Evolutionary conservation across 768 basidiomycete species (phyloP).

Genomic region (Phaeotremella skinneri): DNA sequence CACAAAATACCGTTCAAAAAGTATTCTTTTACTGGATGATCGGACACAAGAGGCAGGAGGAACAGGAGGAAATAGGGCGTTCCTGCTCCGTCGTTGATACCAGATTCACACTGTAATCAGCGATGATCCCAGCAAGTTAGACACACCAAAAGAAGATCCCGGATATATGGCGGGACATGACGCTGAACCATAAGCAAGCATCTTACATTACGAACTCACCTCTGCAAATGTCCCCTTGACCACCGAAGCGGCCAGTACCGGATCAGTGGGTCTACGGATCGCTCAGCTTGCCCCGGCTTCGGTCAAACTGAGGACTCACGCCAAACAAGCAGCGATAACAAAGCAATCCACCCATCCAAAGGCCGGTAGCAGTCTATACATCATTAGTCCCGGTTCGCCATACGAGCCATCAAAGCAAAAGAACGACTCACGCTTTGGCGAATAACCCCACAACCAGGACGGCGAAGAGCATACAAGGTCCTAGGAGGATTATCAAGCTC

Average conservation of each 20-base stretch:
- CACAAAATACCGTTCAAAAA: conserved; percentile 21
- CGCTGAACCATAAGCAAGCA: neutral
- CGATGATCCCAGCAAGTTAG: neutral
- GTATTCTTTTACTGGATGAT: conserved; percentile 9
- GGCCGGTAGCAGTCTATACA: conserved; percentile 10
- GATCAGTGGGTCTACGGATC: conserved; percentile 22
- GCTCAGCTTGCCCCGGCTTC: neutral
- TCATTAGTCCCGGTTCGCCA: neutral
- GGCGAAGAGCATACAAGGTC: conserved; percentile 23
- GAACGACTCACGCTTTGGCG: conserved; percentile 22
- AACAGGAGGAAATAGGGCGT: conserved; percentile 25
- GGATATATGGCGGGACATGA: conserved; percentile 34
- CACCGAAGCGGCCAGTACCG: conserved; percentile 30
- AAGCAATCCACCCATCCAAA: conserved; percentile 24
- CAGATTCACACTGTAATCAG: conserved; percentile 20
- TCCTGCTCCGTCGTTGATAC: conserved; percentile 31
- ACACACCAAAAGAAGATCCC: conserved; percentile 21
- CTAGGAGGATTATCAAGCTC: conserved; percentile 17
- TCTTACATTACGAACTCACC: neutral
- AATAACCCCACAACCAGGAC: conserved; percentile 12
- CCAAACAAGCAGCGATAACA: conserved; percentile 27
- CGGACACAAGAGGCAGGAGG: conserved; percentile 15
- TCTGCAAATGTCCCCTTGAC: conserved; percentile 33
- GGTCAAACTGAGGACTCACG: conserved; percentile 9
- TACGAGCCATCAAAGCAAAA: neutral